phyloP scores from a whole-genome alignment of 192 early-diverging fungal species.

The Coemansia sp. region DNA sequence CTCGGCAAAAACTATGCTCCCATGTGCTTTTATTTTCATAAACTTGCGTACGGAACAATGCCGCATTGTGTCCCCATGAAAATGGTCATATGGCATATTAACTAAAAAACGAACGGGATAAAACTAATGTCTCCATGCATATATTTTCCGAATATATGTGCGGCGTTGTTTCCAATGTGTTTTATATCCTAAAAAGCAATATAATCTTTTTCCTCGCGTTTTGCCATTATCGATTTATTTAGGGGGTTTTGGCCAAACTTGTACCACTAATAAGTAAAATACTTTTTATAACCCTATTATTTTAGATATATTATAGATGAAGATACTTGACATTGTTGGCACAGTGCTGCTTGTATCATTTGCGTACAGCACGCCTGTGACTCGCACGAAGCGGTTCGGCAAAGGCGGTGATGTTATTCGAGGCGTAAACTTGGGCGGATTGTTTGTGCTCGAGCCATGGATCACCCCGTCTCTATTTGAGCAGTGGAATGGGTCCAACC shows the following conservation, averaged over 20 bases:
- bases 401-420: constrained; percentile 48
- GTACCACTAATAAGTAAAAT: neutral
- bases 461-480: constrained; percentile 54
- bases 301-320: neutral
- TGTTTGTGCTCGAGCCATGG: constrained; percentile 64
- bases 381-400: constrained; percentile 28
- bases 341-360: constrained; percentile 4
- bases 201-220: neutral
- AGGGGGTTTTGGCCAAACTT: neutral
- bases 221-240: neutral
- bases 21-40: neutral
- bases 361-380: constrained; percentile 13
- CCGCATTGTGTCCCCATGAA: too few species aligned
- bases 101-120: neutral
- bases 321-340: neutral
- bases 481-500: constrained; percentile 41
- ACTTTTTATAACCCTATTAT: neutral
- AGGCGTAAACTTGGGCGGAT: constrained; percentile 61
- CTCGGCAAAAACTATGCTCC: neutral
- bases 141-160: neutral
- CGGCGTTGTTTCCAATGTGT: neutral
- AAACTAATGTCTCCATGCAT: constrained; percentile 9
- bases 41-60: neutral
- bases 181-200: neutral
- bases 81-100: neutral